Evolutionary conservation across 1,284 basidiomycete species (phyloP), one percentile per base, ranked within the genome.

Genomic region (Leccinum cinnamomeum): DNA sequence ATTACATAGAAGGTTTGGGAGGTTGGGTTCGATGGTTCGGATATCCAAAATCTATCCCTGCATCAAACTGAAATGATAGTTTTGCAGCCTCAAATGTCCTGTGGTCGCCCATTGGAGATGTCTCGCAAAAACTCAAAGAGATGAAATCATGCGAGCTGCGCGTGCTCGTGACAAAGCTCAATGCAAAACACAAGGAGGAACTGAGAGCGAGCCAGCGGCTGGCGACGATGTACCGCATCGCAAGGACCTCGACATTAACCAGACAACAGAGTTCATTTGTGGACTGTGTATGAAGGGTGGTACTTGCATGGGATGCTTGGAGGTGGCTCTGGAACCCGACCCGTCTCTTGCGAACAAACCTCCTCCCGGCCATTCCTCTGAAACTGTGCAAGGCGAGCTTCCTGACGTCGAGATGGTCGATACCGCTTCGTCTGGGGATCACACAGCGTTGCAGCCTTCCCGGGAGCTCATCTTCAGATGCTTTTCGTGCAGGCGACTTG

Each of bases 21-120:
- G 94, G 94, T 28, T 96, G 94, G 94, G 85, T 95, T 62, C 83
- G 88, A 78, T 95, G 93, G 90, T 91, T 72, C 61, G 84, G 50
- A 64, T 63, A 25, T 61, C 11, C 20, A 37, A 23, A 2, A 35
- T 59, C 41, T 54, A 14, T 53, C 54, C 28, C 23, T 62, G 65
- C 56, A 62, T 56, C 6, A 41, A 28, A 8, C 53, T 71, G 6
- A 71, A 18, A 37, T 56, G 1, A 20, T 59, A 4, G 20, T 23
- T 53, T 58, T 48, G 41, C 57, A 92, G 90, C 70, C 77, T 92
- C 53, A 88, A 85, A 72, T 96, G 94, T 67, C 87, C 89, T 12
- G 83, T 92, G 25, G 80, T 84, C 12, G 85, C 84, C 37, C 94
- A 96, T 72, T 96, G 92, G 91, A 82, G 79, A 37, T 96, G 94